Evolutionary conservation across 169 alveolate genomes (phyloP), one percentile per base, ranked within the genome.

Genomic region (Perkinsus olseni): DNA sequence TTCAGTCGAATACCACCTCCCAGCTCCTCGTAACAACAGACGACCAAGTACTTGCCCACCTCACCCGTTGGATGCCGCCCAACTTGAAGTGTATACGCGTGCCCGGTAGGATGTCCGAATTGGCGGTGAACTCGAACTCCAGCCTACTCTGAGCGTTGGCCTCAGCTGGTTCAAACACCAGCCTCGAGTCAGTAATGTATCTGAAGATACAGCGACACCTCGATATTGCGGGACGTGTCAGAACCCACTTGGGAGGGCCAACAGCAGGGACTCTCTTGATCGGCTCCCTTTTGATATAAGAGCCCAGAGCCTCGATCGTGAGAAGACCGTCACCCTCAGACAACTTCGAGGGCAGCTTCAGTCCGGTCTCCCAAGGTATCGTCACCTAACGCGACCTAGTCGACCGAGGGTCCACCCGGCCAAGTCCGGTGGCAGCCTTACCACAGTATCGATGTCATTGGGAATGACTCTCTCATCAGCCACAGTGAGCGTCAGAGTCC

Each of bases 241-340:
- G 37, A 62, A 62, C 82, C 34, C 13, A 62, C 93, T 91, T 91
- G 13, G 37, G 74, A 24, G 51, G 45, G 0, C 93, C 93, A 38
- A 91, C 36, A 4, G 90, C 91, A 8, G 93, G 93, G 37, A 74
- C 38, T 3, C 37, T 48, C 48, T 91, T 91, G 37, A 91, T 0
- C 91, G 38, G 13, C 93, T 91, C 93, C 91, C n/a, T 48, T 48
- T 36, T 74, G 82, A 91, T 91, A 48, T 48, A 40, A 4, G 91
- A 20, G 50, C 93, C 93, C 17, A 74, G 93, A 31, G 91, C 93
- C 93, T 91, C 93, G 6, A 91, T 48, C 45, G 38, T 40, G 74
- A 91, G 13, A 17, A 91, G 38, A 10, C 93, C 93, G 50, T 91
- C 93, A n/a, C 39, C 39, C 36, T 91, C 91, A 28, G 91, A 34